A percentile compares a stretch with the other conserved stretches of the same genome.
Conservation (phyloP, 2,329 filamentous ascomycete genomes). For the Fusarium xylarioides region DNA sequence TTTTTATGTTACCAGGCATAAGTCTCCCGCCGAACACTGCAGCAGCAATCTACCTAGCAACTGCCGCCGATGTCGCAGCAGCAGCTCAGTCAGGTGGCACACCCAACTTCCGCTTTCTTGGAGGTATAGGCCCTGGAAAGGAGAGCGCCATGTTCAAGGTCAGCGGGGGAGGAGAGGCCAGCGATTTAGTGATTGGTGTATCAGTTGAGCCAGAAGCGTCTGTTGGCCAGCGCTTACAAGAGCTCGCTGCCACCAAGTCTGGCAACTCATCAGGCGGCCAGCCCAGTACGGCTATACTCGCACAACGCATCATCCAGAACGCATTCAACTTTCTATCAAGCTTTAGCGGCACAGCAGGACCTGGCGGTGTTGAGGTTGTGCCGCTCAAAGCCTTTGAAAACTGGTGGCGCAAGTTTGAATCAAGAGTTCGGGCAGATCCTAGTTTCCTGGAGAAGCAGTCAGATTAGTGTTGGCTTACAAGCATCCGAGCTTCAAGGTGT, state of each 20-base stretch:
- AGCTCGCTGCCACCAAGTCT: slow-evolving; percentile 55
- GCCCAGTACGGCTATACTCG: slow-evolving; percentile 78
- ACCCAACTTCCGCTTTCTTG: slow-evolving; percentile 82
- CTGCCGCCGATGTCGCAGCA: slow-evolving; percentile 55
- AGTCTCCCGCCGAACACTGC: slow-evolving; percentile 78
- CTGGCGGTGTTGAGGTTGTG: slow-evolving; percentile 80
- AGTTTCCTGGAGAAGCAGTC: slow-evolving; percentile 79
- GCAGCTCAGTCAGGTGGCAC: slow-evolving; percentile 52
- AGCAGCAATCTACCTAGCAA: slow-evolving; percentile 86
- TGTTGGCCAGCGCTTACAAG: slow-evolving; percentile 75
- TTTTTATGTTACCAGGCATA: slow-evolving; percentile 86
- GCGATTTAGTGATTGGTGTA: slow-evolving; percentile 78
- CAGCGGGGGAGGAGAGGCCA: slow-evolving; percentile 47
- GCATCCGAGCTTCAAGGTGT: background rate
- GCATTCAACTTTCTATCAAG: slow-evolving; percentile 96
- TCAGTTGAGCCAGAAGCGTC: slow-evolving; percentile 78
- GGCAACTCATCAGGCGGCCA: slow-evolving; percentile 44
- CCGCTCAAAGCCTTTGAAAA: slow-evolving; percentile 95
- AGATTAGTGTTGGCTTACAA: slow-evolving; percentile 21
- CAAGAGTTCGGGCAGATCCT: slow-evolving; percentile 83
- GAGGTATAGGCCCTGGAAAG: slow-evolving; percentile 88
- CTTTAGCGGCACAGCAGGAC: slow-evolving; percentile 74
- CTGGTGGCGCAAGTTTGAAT: slow-evolving; percentile 98
- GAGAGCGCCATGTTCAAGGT: slow-evolving; percentile 92
- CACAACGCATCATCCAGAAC: slow-evolving; percentile 94